Percentiles rank a stretch among this genome's conserved stretches.
Conservation (phyloP, 1,284 basidiomycete species). For the Sanghuangporus baumii region DNA sequence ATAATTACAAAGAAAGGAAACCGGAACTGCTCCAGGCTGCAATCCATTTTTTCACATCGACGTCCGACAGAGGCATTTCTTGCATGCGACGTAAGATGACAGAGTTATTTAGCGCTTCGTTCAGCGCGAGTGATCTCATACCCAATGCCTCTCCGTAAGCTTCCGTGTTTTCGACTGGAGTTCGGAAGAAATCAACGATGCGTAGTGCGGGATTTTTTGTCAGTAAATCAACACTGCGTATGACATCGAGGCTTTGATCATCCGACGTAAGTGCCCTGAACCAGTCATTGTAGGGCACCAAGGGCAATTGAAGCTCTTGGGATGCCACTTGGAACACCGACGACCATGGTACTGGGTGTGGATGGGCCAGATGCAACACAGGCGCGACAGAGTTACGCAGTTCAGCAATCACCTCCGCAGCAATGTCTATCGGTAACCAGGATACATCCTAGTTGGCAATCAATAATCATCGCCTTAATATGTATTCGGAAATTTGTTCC, state of each 20-base stretch:
- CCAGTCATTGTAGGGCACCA: constrained; percentile 25
- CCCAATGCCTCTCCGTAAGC: too few relatives aligned
- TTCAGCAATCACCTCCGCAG: constrained; percentile 19
- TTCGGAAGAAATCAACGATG: constrained; percentile 14
- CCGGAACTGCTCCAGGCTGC: too few relatives aligned
- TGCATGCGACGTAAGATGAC: too few relatives aligned
- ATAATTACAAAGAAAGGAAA: too few relatives aligned
- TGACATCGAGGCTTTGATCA: not conserved
- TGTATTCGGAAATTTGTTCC: not conserved
- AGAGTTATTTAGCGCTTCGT: too few relatives aligned
- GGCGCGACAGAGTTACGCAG: constrained; percentile 12
- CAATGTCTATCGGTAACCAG: constrained; percentile 23
- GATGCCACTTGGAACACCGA: constrained; percentile 20
- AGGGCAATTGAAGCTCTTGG: constrained; percentile 19
- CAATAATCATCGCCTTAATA: not conserved
- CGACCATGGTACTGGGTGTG: constrained; percentile 24
- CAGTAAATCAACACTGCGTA: not conserved
- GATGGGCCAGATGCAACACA: constrained; percentile 26
- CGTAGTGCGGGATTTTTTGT: constrained; percentile 12
- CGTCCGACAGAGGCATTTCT: too few relatives aligned
- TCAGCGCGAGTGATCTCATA: too few relatives aligned
- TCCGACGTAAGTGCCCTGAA: constrained; percentile 9
- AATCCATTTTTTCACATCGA: too few relatives aligned
- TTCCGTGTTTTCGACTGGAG: too few relatives aligned
- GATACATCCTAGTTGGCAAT: constrained; percentile 9